These are phyloP conservation scores for Laguncularia racemosa DNA, from an alignment of 345 rosid species.

Conservation along the genomic window DNA sequence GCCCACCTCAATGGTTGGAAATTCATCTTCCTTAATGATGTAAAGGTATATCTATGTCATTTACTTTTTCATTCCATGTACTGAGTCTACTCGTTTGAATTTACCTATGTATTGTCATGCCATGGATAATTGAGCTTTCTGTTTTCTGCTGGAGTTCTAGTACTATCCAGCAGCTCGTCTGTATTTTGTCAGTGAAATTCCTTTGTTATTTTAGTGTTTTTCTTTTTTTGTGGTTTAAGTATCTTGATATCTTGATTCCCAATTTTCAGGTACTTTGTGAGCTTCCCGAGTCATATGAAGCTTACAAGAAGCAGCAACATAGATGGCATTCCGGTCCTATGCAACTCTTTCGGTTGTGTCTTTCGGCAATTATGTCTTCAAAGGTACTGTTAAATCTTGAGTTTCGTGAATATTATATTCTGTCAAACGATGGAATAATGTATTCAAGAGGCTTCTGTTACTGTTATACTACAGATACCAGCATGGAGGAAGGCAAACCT, in stretches of 20 bases:
- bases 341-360: constrained; percentile 87
- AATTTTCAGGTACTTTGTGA: constrained; percentile 66
- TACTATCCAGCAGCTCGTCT: too few species aligned
- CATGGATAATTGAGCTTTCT: too few species aligned
- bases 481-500: constrained; percentile 76
- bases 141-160: too few species aligned
- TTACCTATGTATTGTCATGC: too few species aligned
- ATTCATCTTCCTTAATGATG: constrained; percentile 72
- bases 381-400: constrained; percentile 36
- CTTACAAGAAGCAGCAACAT: constrained; percentile 90
- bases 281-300: constrained; percentile 85
- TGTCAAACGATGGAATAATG: background rate
- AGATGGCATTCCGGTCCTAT: constrained; percentile 95
- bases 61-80: background rate
- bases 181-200: too few species aligned
- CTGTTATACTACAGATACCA: constrained; percentile 48
- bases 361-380: constrained; percentile 65
- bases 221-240: background rate
- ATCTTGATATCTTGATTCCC: background rate
- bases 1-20: constrained; percentile 91
- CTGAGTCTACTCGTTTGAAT: background rate
- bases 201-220: background rate
- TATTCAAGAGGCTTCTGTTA: constrained; percentile 9
- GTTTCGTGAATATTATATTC: background rate
- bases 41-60: constrained; percentile 38